Conservation (phyloP, 2,329 filamentous ascomycete genomes). For the Fusarium pseudonygamai region DNA sequence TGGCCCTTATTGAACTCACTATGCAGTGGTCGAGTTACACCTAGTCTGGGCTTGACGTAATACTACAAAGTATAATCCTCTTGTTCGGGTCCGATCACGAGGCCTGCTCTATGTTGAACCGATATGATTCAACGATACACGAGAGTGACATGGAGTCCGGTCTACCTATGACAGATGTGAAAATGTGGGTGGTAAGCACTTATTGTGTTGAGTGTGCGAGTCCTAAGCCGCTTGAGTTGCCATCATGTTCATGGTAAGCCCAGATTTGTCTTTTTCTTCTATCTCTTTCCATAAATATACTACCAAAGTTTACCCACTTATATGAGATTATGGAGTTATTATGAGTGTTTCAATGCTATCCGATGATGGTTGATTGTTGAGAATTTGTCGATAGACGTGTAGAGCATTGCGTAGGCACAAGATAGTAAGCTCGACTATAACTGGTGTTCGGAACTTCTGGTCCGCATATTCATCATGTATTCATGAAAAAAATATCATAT, state of each 20-base stretch:
- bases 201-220: not conserved
- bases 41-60: not conserved
- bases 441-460: not conserved
- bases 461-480: not conserved
- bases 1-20: not conserved
- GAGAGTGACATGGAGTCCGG: not conserved
- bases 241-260: not conserved
- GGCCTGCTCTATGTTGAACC: not conserved
- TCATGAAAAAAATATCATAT: not conserved
- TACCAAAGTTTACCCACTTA: not conserved
- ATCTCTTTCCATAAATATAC: not conserved
- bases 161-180: not conserved
- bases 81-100: not conserved
- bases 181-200: not conserved
- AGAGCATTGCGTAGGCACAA: not conserved
- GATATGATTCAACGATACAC: not conserved
- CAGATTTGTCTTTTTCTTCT: not conserved
- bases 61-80: not conserved
- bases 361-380: not conserved
- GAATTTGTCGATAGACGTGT: not conserved
- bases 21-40: not conserved
- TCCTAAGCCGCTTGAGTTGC: not conserved
- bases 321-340: not conserved
- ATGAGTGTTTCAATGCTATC: not conserved
- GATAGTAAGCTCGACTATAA: not conserved